Evolutionary conservation across 129 eudicot species (phyloP), one percentile per base, ranked within the genome.

Genomic region (Calendula officinalis): DNA sequence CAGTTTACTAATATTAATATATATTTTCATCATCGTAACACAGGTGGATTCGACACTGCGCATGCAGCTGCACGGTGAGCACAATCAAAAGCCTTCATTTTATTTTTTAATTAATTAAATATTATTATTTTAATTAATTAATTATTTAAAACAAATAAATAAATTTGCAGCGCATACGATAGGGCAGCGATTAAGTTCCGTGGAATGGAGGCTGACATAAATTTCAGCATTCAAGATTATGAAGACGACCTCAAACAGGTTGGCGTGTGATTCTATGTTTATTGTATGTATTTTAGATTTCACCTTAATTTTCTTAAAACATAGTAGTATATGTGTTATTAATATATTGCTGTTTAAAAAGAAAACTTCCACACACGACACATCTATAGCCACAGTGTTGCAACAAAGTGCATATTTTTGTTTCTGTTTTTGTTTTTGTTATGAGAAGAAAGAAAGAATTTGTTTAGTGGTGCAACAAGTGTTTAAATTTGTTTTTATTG

Each of bases 41-140:
- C 70, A 92, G 99, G 99, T 83, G 97, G 97, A 62, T 90, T 90
- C 72, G 97, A 90, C 66, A 90, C 97, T 12, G 97, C 97, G 42
- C 91, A 83, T 64, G 95, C 97, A 35, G 97, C 97, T 68, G 97
- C 97, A 54, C 86, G 97, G 97, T 90, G 55, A 79, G 89, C 61
- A 16, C 39, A 40, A 57, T 74, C 60, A 65, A 48, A 56, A 65
- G 27, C 32, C 35, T 48, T 14, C 39, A 22, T 4, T 37, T 35
- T 40, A 8, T 10, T 38, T 69, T 37, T 27, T 8, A 12, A 12
- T 52, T 1, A 8, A 40, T 39, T 54, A 34, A 17, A 54, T 22
- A 54, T 3, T 13, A 12, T 33, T 6, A 14, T 32, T 33, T 6
- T 44, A 4, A 49, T 14, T 5, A 50, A 2, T 6, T 13, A 12